Evolutionary conservation across 306 rosid species (phyloP).

Genomic region (Dalbergia cultrata): DNA sequence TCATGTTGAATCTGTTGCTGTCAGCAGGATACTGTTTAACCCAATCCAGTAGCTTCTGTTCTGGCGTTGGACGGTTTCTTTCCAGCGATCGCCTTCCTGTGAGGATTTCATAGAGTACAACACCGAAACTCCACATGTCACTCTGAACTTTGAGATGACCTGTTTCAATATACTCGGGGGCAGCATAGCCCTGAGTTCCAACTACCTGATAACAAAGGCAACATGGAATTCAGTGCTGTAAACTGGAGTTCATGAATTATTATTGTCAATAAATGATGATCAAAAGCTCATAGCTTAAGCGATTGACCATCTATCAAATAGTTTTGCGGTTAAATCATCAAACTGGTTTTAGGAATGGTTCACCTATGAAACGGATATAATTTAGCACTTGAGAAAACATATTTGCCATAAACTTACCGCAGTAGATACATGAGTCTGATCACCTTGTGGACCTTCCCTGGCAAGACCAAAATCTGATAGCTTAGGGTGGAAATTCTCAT

Average conservation of each 20-base stretch:
- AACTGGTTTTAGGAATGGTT: conserved; percentile 5
- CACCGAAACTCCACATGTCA: conserved; percentile 93
- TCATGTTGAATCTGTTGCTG: conserved; percentile 64
- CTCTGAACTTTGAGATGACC: conserved; percentile 86
- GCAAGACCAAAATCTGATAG: conserved; percentile 99
- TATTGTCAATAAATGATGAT: background rate
- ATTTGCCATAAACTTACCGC: conserved; percentile 62
- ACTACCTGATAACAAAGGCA: conserved; percentile 66
- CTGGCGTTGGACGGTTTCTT: conserved; percentile 72
- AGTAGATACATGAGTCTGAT: conserved; percentile 89
- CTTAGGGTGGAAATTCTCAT: conserved; percentile 73
- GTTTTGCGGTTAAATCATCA: background rate
- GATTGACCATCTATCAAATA: background rate
- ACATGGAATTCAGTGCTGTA: conserved; percentile 22
- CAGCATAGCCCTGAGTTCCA: conserved; percentile 98
- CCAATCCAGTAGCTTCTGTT: conserved; percentile 91
- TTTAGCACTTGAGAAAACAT: conserved; percentile 16
- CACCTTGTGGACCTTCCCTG: conserved; percentile 96
- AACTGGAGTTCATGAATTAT: background rate
- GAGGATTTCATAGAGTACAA: conserved; percentile 90
- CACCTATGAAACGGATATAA: background rate
- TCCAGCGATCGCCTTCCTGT: conserved; percentile 87
- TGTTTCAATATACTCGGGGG: conserved; percentile 93
- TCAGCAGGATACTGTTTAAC: conserved; percentile 84
- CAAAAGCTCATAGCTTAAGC: conserved; percentile 3